Evolutionary conservation across 192 early-diverging fungal genomes (phyloP).

Genomic region (Linnemannia zychae): DNA sequence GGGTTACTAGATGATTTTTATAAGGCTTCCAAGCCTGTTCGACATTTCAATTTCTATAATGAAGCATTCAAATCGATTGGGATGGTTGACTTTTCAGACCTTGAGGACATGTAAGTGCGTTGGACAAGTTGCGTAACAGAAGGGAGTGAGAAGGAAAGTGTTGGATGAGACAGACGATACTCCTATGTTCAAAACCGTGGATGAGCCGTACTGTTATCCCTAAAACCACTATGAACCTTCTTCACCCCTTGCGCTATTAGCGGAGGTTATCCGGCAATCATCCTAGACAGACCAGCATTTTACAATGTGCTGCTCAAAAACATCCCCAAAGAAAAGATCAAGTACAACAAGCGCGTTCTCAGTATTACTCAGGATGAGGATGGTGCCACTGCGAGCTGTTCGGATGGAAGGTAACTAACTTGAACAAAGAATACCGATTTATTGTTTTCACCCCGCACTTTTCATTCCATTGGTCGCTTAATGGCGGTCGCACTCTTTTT

Average conservation of each 20-base stretch:
- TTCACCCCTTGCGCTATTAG: neutral
- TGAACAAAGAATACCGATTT: no score
- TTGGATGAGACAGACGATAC: no score
- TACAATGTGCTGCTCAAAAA: conserved; percentile 26
- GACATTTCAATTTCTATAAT: conserved; percentile 32
- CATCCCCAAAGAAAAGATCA: conserved; percentile 23
- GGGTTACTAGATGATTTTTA: conserved; percentile 35
- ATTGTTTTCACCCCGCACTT: no score
- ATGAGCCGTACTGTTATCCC: no score
- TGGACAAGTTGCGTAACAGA: neutral
- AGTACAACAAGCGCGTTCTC: conserved; percentile 30
- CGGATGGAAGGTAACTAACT: conserved; percentile 30
- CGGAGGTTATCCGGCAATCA: conserved; percentile 29
- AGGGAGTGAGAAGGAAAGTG: neutral
- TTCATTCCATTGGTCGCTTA: neutral
- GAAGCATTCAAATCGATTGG: conserved; percentile 14
- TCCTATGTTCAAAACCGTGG: no score
- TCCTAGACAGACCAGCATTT: conserved; percentile 28
- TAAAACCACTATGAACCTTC: neutral
- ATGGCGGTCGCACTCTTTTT: no score
- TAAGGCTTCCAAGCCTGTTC: conserved; percentile 18
- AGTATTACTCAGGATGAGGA: conserved; percentile 21
- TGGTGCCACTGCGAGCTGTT: conserved; percentile 6
- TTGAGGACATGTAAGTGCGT: conserved; percentile 29
- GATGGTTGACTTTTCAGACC: conserved; percentile 28